Percentiles rank a stretch among this genome's conserved stretches.
These are phyloP conservation scores for Tetraselmis striata DNA, from an alignment of 139 green algal genomes.

Conservation along the genomic window DNA sequence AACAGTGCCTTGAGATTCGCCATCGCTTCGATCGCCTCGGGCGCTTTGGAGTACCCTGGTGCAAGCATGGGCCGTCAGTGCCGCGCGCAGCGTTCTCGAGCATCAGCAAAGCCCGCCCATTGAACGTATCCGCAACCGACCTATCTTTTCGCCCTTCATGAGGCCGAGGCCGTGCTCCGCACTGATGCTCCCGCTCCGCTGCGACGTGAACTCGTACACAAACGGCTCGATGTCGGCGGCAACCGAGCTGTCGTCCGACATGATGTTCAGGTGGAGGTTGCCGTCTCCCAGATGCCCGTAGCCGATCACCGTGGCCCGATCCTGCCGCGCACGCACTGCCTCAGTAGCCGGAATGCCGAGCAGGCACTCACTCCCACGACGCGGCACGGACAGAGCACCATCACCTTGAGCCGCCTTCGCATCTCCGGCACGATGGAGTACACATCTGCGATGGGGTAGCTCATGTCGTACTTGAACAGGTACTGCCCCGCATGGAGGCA, in stretches of 20 bases:
- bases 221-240: conserved; percentile 78
- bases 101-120: no score
- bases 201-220: conserved; percentile 84
- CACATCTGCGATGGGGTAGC: conserved; percentile 54
- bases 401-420: conserved; percentile 35
- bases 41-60: conserved; percentile 60
- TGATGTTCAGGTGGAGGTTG: conserved; percentile 97
- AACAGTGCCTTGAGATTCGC: conserved; percentile 70
- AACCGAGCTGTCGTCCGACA: not conserved
- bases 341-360: no score
- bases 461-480: conserved; percentile 93
- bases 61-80: no score
- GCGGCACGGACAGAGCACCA: not conserved
- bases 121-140: conserved; percentile 1
- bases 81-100: no score
- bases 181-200: conserved; percentile 73
- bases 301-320: conserved; percentile 54
- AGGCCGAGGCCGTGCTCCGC: conserved; percentile 92
- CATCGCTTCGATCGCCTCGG: conserved; percentile 75
- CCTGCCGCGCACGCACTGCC: not conserved
- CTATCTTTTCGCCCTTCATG: conserved; percentile 81
- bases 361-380: no score
- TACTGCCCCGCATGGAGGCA: not conserved
- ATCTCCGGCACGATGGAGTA: conserved; percentile 80
- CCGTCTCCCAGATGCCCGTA: conserved; percentile 96